Evolutionary conservation across 768 basidiomycete species (phyloP), one percentile per base, ranked within the genome.

Genomic region (Mycena albidolilacea): DNA sequence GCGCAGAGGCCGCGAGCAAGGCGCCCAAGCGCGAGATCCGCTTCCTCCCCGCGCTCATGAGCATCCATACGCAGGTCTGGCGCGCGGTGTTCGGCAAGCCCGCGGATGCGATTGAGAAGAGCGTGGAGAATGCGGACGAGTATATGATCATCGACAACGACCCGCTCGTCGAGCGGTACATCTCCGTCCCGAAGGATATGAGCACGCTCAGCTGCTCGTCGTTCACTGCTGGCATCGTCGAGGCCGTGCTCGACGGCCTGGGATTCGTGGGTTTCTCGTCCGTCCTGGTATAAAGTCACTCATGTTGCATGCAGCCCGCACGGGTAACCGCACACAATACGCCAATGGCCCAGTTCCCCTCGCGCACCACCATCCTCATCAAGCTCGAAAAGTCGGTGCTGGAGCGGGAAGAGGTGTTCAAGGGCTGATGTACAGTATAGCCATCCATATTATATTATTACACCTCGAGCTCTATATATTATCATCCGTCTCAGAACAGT

Each of bases 81-180:
- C 91, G 92, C 69, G 94, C 96, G 39, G 93, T 97, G 19, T 99
- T 97, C 78, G 96, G 96, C 10, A 95, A 93, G 80, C 88, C 96
- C 10, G 98, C 98, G 23, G 97, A 98, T 80, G 96, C 94, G 2
- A 91, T 99, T 68, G 97, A 99, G 83, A 94, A 96, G 85, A 97
- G 95, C 76, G 95, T 98, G 0, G 97, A 98, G 81, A 96, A 97
- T 71, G 92, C 95, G 21, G 97, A 99, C 80, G 98, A 99, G 87
- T 99, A 98, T 83, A 99, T 99, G 98, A 94, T 99, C 75, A 94
- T 97, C 71, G 94, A 98, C 87, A 98, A 99, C 81, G 95, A 97
- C 79, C 97, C 98, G 12, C 90, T 93, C 23, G 87, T 98, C 75
- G 97, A 98, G 74, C 91, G 95, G 70, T 88, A 95, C 76, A 95